A percentile compares a stretch with the other conserved stretches of the same genome.
phyloP scores from a whole-genome alignment of 768 basidiomycete genomes.

The Sporobolomyces roseus region DNA sequence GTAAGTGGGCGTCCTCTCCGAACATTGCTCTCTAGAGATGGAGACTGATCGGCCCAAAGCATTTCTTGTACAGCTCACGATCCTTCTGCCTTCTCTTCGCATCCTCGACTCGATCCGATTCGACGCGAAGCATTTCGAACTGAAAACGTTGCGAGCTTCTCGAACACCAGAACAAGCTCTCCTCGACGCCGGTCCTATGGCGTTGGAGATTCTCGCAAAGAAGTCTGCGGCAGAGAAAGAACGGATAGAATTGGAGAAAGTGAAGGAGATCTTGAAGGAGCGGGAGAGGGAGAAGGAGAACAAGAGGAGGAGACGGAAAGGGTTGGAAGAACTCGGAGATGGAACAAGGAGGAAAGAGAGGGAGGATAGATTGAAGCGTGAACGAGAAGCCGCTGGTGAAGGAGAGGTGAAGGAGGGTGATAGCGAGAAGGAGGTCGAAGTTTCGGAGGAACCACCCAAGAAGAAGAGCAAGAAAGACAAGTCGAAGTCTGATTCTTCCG shows the following conservation, averaged over 20 bases:
- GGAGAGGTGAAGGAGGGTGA: background rate
- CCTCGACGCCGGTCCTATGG: conserved; percentile 41
- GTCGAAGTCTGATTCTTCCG: background rate
- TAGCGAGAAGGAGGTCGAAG: background rate
- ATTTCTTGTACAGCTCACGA: conserved; percentile 21
- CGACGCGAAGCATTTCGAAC: conserved; percentile 40
- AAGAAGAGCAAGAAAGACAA: conserved; percentile 10
- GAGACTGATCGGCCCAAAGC: background rate
- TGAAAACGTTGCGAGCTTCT: conserved; percentile 26
- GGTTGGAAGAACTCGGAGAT: conserved; percentile 2
- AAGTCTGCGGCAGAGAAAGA: conserved; percentile 19
- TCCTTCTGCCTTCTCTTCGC: conserved; percentile 40
- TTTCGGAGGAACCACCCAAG: background rate
- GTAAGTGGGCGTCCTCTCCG: conserved; percentile 1
- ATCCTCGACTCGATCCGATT: conserved; percentile 44
- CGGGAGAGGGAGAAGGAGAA: conserved; percentile 26
- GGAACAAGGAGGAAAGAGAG: background rate
- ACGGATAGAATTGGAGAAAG: conserved; percentile 6
- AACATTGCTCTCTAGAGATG: background rate
- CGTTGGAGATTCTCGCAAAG: conserved; percentile 15
- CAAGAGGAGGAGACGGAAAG: conserved; percentile 5
- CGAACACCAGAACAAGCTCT: conserved; percentile 27
- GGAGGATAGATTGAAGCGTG: background rate
- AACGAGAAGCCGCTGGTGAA: background rate
- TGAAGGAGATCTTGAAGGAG: background rate